These are phyloP conservation scores for Dacryopinax spathularia DNA, from an alignment of 768 basidiomycete genomes.

Conservation along the genomic window DNA sequence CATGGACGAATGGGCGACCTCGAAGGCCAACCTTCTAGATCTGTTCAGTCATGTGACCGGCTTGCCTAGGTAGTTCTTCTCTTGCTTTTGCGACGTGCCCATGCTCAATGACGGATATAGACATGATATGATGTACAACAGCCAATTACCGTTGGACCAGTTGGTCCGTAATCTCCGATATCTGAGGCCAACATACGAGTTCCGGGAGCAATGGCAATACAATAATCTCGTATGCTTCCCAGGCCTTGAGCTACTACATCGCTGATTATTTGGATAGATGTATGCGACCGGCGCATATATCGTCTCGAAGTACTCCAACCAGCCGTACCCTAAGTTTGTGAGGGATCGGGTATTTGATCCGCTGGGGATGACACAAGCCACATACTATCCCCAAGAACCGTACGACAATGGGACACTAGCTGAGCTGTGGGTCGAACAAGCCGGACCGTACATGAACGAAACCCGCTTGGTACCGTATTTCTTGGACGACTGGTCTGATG, in stretches of 20 bases:
- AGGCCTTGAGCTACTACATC: not conserved
- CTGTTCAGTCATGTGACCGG: constrained; percentile 32
- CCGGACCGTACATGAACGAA: constrained; percentile 23
- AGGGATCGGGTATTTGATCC: constrained; percentile 30
- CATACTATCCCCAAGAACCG: constrained; percentile 26
- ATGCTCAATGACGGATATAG: constrained; percentile 13
- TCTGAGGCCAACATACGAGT: constrained; percentile 24
- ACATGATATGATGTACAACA: constrained; percentile 25
- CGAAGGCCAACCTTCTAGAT: constrained; percentile 27
- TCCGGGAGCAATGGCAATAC: constrained; percentile 28
- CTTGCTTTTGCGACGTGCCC: not conserved
- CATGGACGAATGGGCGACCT: constrained; percentile 30
- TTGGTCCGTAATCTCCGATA: constrained; percentile 19
- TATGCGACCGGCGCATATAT: constrained; percentile 26
- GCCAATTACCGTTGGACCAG: constrained; percentile 18
- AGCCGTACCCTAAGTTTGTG: constrained; percentile 30
- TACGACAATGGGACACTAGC: constrained; percentile 22
- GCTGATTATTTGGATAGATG: constrained; percentile 23
- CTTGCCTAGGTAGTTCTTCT: constrained; percentile 22
- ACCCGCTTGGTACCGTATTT: not conserved
- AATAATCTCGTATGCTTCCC: constrained; percentile 24
- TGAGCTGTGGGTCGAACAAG: constrained; percentile 22
- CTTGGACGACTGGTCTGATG: constrained; percentile 17
- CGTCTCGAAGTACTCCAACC: constrained; percentile 23
- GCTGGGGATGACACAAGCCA: constrained; percentile 30